These are phyloP conservation scores for Castanopsis chinensis DNA, from an alignment of 306 rosid genomes.

Conservation along the genomic window DNA sequence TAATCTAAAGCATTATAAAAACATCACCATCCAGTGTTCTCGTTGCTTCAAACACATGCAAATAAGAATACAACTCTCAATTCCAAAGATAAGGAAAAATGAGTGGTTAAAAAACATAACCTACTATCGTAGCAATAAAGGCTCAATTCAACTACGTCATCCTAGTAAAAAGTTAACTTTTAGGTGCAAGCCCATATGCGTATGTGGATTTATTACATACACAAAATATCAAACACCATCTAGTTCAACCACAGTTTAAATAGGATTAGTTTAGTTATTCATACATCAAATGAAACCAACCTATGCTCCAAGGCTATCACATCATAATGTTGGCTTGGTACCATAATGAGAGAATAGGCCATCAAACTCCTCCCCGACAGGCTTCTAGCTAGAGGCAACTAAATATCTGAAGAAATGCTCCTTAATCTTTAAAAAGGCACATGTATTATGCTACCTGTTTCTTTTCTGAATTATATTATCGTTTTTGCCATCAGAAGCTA, in stretches of 20 bases:
- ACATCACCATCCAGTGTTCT: constrained; percentile 74
- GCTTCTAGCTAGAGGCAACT: constrained; percentile 1
- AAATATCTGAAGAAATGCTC: too few species aligned
- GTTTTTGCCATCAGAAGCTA: neutral
- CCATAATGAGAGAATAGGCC: neutral
- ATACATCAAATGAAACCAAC: neutral
- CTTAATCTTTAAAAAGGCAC: too few species aligned
- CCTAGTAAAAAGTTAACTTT: neutral
- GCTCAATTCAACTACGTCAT: neutral
- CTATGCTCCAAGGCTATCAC: neutral
- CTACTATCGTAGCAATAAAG: neutral
- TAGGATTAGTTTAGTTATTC: neutral
- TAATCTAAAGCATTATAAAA: constrained; percentile 84
- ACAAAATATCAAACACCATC: neutral
- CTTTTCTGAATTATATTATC: neutral
- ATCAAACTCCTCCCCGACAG: neutral
- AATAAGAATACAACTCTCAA: constrained; percentile 59
- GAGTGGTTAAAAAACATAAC: constrained; percentile 3
- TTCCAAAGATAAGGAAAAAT: constrained; percentile 33
- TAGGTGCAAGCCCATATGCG: neutral
- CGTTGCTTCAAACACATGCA: constrained; percentile 65
- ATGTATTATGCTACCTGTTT: too few species aligned
- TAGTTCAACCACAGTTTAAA: neutral
- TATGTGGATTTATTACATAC: neutral
- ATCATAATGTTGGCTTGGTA: neutral